phyloP scores from a whole-genome alignment of 352 stramenopile species.

The Globisporangium paddicum region DNA sequence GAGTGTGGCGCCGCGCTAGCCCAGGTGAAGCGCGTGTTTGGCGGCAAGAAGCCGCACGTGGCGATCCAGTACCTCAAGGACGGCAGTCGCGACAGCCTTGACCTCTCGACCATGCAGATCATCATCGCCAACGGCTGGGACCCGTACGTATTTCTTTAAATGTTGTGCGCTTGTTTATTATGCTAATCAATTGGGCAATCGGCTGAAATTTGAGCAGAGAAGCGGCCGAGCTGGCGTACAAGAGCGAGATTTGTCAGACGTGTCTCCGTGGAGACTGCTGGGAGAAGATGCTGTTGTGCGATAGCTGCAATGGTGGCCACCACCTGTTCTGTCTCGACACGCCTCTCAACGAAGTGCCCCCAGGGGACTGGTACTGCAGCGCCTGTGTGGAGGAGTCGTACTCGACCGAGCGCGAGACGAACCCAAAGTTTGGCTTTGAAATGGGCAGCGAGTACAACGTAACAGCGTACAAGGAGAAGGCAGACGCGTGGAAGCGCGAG shows the following conservation, averaged over 20 bases:
- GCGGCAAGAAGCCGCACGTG: conserved; percentile 77
- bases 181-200: neutral
- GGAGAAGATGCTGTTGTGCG: conserved; percentile 76
- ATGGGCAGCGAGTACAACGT: conserved; percentile 81
- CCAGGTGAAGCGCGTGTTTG: conserved; percentile 69
- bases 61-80: conserved; percentile 61
- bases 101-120: conserved; percentile 69
- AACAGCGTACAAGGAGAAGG: conserved; percentile 77
- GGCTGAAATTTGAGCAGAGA: conserved; percentile 19
- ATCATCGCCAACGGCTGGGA: conserved; percentile 80
- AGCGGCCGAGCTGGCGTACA: conserved; percentile 65
- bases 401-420: conserved; percentile 29
- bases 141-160: conserved; percentile 19
- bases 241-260: conserved; percentile 80
- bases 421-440: conserved; percentile 80
- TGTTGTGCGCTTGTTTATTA: neutral
- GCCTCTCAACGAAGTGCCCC: conserved; percentile 47
- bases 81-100: conserved; percentile 45
- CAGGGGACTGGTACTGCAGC: conserved; percentile 79
- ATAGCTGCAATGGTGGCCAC: conserved; percentile 76
- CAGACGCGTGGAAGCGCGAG: conserved; percentile 70
- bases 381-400: conserved; percentile 60
- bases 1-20: conserved; percentile 48
- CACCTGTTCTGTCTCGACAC: conserved; percentile 76
- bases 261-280: conserved; percentile 80